Conservation (phyloP, 2,329 filamentous ascomycete species). For the Cladosporium phlei region DNA sequence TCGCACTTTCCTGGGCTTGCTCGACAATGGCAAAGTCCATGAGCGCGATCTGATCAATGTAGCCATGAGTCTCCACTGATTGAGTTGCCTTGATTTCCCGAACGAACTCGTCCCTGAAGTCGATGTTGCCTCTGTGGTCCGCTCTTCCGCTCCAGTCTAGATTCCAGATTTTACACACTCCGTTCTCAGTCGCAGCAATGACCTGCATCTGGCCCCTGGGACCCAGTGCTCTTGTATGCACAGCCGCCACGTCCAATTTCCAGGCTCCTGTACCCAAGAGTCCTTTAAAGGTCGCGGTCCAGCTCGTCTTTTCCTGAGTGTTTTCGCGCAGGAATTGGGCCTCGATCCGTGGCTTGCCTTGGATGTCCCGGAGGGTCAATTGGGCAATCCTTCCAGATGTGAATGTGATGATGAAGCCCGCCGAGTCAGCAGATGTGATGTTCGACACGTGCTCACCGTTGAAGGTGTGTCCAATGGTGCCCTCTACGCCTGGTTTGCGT, state of each 20-base stretch:
- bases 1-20: slow-evolving; percentile 35
- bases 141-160: slow-evolving; percentile 83
- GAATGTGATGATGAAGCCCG: slow-evolving; percentile 79
- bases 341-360: slow-evolving; percentile 76
- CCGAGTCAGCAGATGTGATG: slow-evolving; percentile 76
- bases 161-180: slow-evolving; percentile 78
- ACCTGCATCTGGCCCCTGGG: slow-evolving; percentile 80
- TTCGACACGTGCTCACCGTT: slow-evolving; percentile 73
- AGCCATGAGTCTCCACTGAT: slow-evolving; percentile 39
- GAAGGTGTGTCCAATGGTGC: slow-evolving; percentile 65
- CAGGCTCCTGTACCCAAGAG: slow-evolving; percentile 66
- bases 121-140: slow-evolving; percentile 65
- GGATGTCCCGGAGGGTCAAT: slow-evolving; percentile 76
- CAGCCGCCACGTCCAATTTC: slow-evolving; percentile 73
- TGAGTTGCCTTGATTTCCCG: slow-evolving; percentile 56
- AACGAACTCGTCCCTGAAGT: slow-evolving; percentile 62
- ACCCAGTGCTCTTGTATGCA: slow-evolving; percentile 66
- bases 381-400: slow-evolving; percentile 84
- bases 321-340: slow-evolving; percentile 69
- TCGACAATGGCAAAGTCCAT: slow-evolving; percentile 68
- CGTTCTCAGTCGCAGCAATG: slow-evolving; percentile 71
- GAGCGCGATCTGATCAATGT: slow-evolving; percentile 39
- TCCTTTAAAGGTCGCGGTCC: slow-evolving; percentile 77
- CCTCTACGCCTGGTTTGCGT: slow-evolving; percentile 73
- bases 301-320: slow-evolving; percentile 54